Evolutionary conservation across 495 filamentous ascomycete genomes (phyloP), one percentile per base, ranked within the genome.

Genomic region (Aspergillus indologenus): DNA sequence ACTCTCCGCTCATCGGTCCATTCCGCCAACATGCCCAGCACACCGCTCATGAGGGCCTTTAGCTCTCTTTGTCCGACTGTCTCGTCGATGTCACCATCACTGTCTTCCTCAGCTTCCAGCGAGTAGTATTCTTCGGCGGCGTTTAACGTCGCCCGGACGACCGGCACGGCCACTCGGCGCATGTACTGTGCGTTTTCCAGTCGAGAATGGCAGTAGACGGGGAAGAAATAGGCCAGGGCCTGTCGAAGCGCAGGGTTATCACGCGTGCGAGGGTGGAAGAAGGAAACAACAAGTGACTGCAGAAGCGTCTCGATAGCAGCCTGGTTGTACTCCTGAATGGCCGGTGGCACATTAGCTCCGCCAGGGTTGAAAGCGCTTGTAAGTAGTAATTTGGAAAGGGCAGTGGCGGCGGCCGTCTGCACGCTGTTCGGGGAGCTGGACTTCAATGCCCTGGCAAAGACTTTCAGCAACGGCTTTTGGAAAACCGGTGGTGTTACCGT

Each of bases 1-100:
- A 92, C 88, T 65, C 92, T 89, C 19, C 95, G 81, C 55, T 92
- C 90, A 71, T 98, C 94, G 4, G 94, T 98, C 94, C 94, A 98
- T 68, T 98, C 94, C 1, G 91, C 82, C 1, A 98, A 71, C 73
- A 94, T 91, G 3, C 85, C 87, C 24, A 86, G 83, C 31, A 96
- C 88, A 26, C 86, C 82, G 9, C 74, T 76, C 62, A 94, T 82
- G 23, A 86, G 81, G 1, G 94, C 87, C 82, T 94, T 96, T 49
- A 89, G 82, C 57, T 94, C 92, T 20, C 86, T 85, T 24, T 91
- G 86, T 7, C 89, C 90, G 21, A 89, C 69, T 3, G 79, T 85
- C 59, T 90, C 87, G 51, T 89, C 85, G 47, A 91, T 79, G 31
- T 77, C 69, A 14, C 79, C 74, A 48, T 77, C 73, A 57, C 75